Evolutionary conservation across 768 basidiomycete genomes (phyloP), one percentile per base, ranked within the genome.

Genomic region (Leccinum ochraceum): DNA sequence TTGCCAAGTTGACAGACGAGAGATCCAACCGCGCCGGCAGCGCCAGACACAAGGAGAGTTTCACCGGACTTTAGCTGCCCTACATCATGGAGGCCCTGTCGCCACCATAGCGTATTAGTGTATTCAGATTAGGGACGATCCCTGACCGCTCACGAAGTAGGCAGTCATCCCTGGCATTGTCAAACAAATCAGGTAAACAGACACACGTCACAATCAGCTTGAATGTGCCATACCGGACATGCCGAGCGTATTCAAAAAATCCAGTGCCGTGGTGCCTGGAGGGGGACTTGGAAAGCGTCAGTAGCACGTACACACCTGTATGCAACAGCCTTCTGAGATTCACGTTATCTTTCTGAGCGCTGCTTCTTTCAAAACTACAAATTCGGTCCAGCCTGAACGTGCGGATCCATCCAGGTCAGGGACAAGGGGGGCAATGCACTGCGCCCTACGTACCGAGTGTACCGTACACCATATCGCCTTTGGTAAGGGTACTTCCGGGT

Each of bases 21-120:
- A 10, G 86, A 83, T n/a, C 94, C 93, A 10, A 92, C 91, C 1
- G 94, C 87, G 10, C 95, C 95, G 9, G 96, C 95, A 2, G 95
- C 95, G 20, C 94, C 95, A 1, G 92, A 92, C 11, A 89, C 89
- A 24, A 98, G 82, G 53, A 96, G 83, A 0, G 84, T 91, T 61
- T 98, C 94, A 13, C 94, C 94, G 0, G 86, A 73, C 71, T 95
- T 90, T 67, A 95, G 74, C 61, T 90, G 74, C 16, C 88, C 93
- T 51, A 96, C 80, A 53, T 93, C 90, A 71, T 86, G 79, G 30
- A 98, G 79, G 9, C 95, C 95, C 94, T 94, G 56, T 20, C 52
- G 42, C 39, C 14, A 46, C 34, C 30, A 59, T 30, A 3, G 49
- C 36, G 58, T 44, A 53, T 66, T 39, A 62, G 48, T 34, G 30